Conservation (phyloP, 192 early-diverging fungal genomes). For the Umbelopsis sp. region DNA sequence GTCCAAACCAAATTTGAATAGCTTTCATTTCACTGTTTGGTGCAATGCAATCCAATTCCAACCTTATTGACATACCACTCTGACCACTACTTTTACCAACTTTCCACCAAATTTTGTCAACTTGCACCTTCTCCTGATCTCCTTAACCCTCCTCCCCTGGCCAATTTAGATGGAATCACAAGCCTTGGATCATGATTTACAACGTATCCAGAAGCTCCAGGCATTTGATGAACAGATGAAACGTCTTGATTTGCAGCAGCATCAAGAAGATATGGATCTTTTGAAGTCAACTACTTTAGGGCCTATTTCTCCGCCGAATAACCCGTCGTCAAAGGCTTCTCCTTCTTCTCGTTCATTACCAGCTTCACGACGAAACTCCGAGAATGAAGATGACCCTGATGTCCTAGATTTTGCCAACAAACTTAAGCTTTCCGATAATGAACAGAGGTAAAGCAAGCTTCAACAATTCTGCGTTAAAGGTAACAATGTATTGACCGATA, state of each 20-base stretch:
- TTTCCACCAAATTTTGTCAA: background rate
- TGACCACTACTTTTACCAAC: background rate
- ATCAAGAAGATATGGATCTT: slow-evolving; percentile 50
- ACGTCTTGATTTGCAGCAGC: slow-evolving; percentile 48
- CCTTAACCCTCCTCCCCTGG: slow-evolving; percentile 14
- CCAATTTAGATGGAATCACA: slow-evolving; percentile 42
- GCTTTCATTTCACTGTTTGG: background rate
- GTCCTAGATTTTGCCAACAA: slow-evolving; percentile 38
- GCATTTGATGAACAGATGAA: slow-evolving; percentile 55
- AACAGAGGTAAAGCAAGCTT: slow-evolving; percentile 31
- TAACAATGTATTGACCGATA: background rate
- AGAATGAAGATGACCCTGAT: slow-evolving; percentile 56
- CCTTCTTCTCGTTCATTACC: slow-evolving; percentile 59
- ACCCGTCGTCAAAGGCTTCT: slow-evolving; percentile 4
- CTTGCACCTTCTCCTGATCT: slow-evolving; percentile 12
- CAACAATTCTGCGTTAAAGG: too few species aligned
- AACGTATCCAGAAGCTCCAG: slow-evolving; percentile 43
- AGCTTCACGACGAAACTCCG: slow-evolving; percentile 71
- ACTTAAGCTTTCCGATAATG: slow-evolving; percentile 21
- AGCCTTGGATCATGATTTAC: slow-evolving; percentile 47
- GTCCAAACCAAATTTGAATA: background rate
- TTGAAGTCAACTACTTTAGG: slow-evolving; percentile 28
- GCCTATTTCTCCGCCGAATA: slow-evolving; percentile 24
- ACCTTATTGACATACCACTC: too few species aligned
- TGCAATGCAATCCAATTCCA: background rate